Evolutionary conservation across 2,329 filamentous ascomycete species (phyloP).

Genomic region (Waltergamsia citrina): DNA sequence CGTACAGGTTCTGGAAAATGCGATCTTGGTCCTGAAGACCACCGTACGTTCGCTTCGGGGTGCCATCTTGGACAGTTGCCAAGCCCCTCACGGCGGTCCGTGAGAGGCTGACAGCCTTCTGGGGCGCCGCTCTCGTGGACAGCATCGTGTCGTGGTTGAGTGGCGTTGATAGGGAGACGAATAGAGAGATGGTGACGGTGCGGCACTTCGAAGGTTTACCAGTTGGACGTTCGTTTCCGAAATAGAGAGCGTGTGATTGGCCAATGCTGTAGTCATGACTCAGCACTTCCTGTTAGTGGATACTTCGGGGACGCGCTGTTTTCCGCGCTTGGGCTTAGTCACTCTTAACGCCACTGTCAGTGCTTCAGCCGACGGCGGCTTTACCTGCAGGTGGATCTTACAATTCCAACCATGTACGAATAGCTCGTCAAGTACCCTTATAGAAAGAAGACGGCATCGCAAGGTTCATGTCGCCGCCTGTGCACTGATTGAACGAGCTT

Average conservation of each 20-base stretch:
- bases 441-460: no score
- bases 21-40: slow-evolving; percentile 93
- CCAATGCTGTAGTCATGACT: slow-evolving; percentile 22
- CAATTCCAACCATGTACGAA: no score
- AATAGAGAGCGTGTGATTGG: slow-evolving; percentile 30
- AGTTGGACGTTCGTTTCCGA: slow-evolving; percentile 15
- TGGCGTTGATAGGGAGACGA: slow-evolving; percentile 10
- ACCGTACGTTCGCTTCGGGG: slow-evolving; percentile 66
- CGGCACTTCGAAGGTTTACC: slow-evolving; percentile 24
- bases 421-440: no score
- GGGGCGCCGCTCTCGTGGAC: slow-evolving; percentile 31
- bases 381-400: no score
- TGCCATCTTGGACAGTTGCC: slow-evolving; percentile 69
- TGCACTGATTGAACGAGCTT: no score
- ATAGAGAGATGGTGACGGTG: slow-evolving; percentile 18
- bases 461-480: no score
- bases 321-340: no score
- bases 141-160: slow-evolving; percentile 29
- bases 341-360: no score
- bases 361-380: no score
- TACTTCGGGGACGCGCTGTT: no score
- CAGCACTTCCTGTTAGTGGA: slow-evolving; percentile 19
- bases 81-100: slow-evolving; percentile 54
- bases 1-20: slow-evolving; percentile 98
- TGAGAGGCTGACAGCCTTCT: slow-evolving; percentile 27